phyloP scores from a whole-genome alignment of 805 yeast genomes.

The Metschnikowia lunata region DNA sequence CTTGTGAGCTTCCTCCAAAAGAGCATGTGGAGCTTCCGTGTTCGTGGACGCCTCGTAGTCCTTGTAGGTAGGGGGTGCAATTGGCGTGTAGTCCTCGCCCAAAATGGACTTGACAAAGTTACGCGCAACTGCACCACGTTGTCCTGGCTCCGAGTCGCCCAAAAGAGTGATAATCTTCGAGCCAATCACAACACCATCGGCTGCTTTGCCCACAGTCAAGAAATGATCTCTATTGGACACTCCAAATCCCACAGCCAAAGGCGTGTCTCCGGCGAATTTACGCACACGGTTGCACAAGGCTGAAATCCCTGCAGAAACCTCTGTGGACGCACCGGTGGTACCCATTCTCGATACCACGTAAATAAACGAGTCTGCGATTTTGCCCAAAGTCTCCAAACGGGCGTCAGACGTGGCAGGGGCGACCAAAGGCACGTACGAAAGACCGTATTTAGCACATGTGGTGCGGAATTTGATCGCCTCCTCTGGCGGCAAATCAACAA shows the following conservation, averaged over 20 bases:
- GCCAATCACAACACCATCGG: conserved; percentile 97
- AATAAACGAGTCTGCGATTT: conserved; percentile 90
- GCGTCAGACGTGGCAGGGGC: conserved; percentile 96
- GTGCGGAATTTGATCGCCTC: conserved; percentile 87
- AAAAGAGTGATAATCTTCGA: conserved; percentile 72
- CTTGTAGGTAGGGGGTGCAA: conserved; percentile 26
- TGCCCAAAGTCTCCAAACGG: conserved; percentile 70
- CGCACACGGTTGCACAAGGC: conserved; percentile 73
- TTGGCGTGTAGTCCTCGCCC: conserved; percentile 44
- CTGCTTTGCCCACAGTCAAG: conserved; percentile 65
- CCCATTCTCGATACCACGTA: conserved; percentile 98
- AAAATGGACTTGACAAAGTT: conserved; percentile 66
- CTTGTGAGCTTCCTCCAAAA: conserved; percentile 55
- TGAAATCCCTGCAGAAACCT: conserved; percentile 59
- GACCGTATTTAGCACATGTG: conserved; percentile 58
- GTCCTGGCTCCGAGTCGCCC: conserved; percentile 57
- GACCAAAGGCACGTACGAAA: conserved; percentile 87
- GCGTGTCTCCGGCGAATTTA: conserved; percentile 60
- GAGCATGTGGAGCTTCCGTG: conserved; percentile 31
- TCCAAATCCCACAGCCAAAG: conserved; percentile 93
- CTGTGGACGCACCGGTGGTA: conserved; percentile 82
- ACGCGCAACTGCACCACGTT: conserved; percentile 60
- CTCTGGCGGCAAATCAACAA: conserved; percentile 97
- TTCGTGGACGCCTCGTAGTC: conserved; percentile 13
- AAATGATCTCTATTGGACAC: conserved; percentile 92